These are phyloP conservation scores for Synchytrium microbalum DNA, from an alignment of 371 early-diverging fungal genomes.

Conservation along the genomic window DNA sequence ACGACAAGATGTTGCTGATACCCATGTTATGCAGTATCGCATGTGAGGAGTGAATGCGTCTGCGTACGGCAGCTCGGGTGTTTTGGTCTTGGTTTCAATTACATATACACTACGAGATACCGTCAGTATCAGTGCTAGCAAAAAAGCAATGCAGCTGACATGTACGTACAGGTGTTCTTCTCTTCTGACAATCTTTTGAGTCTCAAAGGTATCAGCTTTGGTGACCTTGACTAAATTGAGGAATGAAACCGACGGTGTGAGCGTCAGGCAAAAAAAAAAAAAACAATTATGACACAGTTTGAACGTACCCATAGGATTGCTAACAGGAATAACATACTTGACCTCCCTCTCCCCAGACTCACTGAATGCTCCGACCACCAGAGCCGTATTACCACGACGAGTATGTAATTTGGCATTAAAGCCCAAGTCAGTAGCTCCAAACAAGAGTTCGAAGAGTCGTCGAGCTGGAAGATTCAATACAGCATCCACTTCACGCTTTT, in stretches of 20 bases:
- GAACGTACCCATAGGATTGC: slow-evolving; percentile 38
- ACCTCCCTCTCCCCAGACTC: slow-evolving; percentile 13
- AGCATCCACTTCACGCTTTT: slow-evolving; percentile 50
- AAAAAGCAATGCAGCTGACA: slow-evolving; percentile 1
- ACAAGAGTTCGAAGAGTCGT: slow-evolving; percentile 49
- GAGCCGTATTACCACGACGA: neutral
- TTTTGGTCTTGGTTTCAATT: slow-evolving; percentile 29
- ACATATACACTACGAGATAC: slow-evolving; percentile 23
- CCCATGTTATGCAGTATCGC: slow-evolving; percentile 76
- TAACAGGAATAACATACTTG: slow-evolving; percentile 33
- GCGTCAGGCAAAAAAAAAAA: no score
- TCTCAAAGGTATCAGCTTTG: slow-evolving; percentile 23
- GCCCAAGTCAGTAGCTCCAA: slow-evolving; percentile 17
- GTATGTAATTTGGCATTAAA: neutral
- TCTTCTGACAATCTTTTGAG: slow-evolving; percentile 16
- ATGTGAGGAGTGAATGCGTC: slow-evolving; percentile 65
- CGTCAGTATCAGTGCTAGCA: neutral
- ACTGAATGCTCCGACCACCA: neutral
- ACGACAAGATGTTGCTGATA: slow-evolving; percentile 17
- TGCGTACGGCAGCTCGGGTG: slow-evolving; percentile 83
- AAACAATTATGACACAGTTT: no score
- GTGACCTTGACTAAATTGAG: slow-evolving; percentile 24
- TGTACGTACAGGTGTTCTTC: slow-evolving; percentile 20
- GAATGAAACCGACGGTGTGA: neutral
- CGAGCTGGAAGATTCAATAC: slow-evolving; percentile 53